A percentile compares a stretch with the other conserved stretches of the same genome.
Conservation (phyloP, 345 rosid genomes). For the Eucalyptus microcorys region DNA sequence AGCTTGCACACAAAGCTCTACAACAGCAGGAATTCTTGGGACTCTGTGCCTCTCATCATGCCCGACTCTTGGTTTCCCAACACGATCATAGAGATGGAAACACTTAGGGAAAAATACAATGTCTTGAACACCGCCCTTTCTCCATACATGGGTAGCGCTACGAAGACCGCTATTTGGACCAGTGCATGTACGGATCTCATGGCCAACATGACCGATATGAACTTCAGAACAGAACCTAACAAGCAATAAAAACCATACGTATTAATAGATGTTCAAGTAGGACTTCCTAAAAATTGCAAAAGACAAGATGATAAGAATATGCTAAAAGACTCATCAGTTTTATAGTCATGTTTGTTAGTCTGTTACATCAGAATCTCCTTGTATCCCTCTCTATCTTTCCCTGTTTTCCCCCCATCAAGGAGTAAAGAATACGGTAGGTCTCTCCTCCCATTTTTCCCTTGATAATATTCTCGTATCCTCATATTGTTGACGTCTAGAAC, state of each 20-base stretch:
- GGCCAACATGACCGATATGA: conserved; percentile 61
- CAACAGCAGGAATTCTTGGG: conserved; percentile 53
- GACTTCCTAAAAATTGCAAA: not conserved
- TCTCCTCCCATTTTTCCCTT: not conserved
- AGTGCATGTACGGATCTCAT: conserved; percentile 68
- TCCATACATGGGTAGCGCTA: conserved; percentile 69
- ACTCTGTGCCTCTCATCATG: conserved; percentile 46
- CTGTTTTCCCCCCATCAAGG: not conserved
- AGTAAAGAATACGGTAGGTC: not conserved
- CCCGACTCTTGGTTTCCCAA: conserved; percentile 62
- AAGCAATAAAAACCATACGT: not conserved
- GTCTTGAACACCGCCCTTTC: conserved; percentile 43
- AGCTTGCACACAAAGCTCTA: conserved; percentile 82
- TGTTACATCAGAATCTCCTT: not conserved
- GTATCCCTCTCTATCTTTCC: not conserved
- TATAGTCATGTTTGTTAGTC: not conserved
- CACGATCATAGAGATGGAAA: conserved; percentile 82
- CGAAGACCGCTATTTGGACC: conserved; percentile 62
- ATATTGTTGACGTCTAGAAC: not conserved
- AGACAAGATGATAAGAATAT: not conserved
- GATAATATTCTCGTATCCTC: not conserved
- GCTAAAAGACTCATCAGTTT: not conserved
- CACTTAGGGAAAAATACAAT: conserved; percentile 57
- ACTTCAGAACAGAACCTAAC: conserved; percentile 62
- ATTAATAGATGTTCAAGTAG: not conserved